Evolutionary conservation across 768 basidiomycete genomes (phyloP).

Genomic region (Agaricus blazei): DNA sequence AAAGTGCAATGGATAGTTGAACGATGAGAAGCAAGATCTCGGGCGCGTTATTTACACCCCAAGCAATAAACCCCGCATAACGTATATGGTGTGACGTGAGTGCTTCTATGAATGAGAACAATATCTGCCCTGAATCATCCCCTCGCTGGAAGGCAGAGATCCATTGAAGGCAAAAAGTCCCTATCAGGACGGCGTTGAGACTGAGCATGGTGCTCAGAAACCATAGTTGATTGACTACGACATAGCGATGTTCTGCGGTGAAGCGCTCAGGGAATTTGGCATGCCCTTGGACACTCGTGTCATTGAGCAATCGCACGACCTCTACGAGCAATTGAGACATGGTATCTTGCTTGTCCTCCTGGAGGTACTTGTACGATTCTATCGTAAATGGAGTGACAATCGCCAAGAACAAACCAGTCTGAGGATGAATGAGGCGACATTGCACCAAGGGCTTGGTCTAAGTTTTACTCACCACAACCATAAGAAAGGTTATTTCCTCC

Average conservation of each 20-base stretch:
- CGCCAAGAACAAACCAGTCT: conserved; percentile 5
- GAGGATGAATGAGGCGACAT: background rate
- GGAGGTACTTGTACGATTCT: conserved; percentile 4
- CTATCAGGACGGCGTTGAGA: background rate
- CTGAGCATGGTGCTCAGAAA: conserved; percentile 4
- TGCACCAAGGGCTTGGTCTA: background rate
- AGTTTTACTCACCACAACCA: background rate
- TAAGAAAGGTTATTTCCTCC: background rate
- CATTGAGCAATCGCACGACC: background rate
- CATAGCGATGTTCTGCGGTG: background rate
- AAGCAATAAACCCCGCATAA: conserved; percentile 1
- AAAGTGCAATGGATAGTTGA: conserved; percentile 6
- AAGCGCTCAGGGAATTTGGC: background rate
- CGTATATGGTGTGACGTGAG: conserved; percentile 2
- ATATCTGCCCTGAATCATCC: background rate
- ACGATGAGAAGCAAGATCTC: background rate
- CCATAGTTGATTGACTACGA: conserved; percentile 6
- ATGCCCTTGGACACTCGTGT: background rate
- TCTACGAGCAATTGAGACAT: conserved; percentile 8
- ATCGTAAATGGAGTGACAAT: conserved; percentile 4
- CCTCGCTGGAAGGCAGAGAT: background rate
- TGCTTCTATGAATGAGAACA: background rate
- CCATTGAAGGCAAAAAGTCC: conserved; percentile 7
- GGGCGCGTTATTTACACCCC: background rate
- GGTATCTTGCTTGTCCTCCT: background rate